Evolutionary conservation across 2,329 filamentous ascomycete genomes (phyloP).

Genomic region (Tricladium varicosporioides): DNA sequence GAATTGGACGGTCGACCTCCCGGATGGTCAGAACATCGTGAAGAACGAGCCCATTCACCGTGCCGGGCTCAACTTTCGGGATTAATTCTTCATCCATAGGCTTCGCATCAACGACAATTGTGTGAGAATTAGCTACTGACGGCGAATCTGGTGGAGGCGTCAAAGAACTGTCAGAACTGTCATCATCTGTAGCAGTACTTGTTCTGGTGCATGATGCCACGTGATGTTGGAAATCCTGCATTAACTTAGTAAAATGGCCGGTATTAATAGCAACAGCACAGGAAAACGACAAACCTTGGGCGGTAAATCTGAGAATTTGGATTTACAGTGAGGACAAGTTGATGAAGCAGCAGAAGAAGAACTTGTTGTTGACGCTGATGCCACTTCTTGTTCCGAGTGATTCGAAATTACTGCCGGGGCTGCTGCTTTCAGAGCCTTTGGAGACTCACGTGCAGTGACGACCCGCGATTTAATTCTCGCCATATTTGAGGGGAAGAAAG

Average conservation of each 20-base stretch:
- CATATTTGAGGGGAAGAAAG: conserved; percentile 9
- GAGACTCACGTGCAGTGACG: conserved; percentile 3
- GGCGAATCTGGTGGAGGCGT: conserved; percentile 22
- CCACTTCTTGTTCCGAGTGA: conserved; percentile 3
- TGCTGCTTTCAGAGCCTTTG: not conserved
- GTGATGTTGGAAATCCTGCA: conserved; percentile 31
- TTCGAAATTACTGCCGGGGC: conserved; percentile 9
- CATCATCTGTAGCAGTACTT: conserved; percentile 19
- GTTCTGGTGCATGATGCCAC: conserved; percentile 26
- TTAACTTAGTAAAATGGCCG: conserved; percentile 19
- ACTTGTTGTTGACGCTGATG: not conserved
- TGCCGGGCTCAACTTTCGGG: conserved; percentile 7
- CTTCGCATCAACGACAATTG: conserved; percentile 4
- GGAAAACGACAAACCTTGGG: conserved; percentile 7
- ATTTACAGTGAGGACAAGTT: conserved; percentile 12
- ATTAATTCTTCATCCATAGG: not conserved
- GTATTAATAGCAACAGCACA: not conserved
- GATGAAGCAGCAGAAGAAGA: conserved; percentile 8
- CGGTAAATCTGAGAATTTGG: conserved; percentile 10
- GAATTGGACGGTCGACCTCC: conserved; percentile 9
- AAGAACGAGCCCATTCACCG: conserved; percentile 6
- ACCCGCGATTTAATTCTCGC: conserved; percentile 12
- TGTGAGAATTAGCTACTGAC: conserved; percentile 6
- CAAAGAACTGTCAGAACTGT: conserved; percentile 24
- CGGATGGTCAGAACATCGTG: conserved; percentile 3